Percentiles rank a stretch among this genome's conserved stretches.
Evolutionary conservation across 2,329 filamentous ascomycete genomes (phyloP).

Genomic region (Pseudovirgaria hyperparasitica): DNA sequence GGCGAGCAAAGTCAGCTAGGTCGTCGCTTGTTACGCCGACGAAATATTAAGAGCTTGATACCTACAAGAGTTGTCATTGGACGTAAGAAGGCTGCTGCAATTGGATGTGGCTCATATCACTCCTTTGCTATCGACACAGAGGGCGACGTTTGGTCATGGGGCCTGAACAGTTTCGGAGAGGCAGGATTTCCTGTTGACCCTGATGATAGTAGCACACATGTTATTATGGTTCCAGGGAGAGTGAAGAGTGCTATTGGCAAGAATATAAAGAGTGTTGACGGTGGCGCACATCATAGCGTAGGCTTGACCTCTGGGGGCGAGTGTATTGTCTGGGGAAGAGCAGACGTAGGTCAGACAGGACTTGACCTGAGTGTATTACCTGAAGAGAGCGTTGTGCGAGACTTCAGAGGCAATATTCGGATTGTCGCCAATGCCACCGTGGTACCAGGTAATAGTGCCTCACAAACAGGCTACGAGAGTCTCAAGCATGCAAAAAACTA

Average conservation of each 20-base stretch:
- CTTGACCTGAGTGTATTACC: slow-evolving; percentile 21
- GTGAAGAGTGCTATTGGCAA: slow-evolving; percentile 50
- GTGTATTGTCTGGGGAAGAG: slow-evolving; percentile 46
- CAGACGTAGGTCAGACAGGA: slow-evolving; percentile 45
- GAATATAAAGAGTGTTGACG: slow-evolving; percentile 55
- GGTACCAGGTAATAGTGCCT: slow-evolving; percentile 38
- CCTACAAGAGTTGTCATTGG: slow-evolving; percentile 46
- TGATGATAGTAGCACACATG: slow-evolving; percentile 55
- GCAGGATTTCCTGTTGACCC: slow-evolving; percentile 53
- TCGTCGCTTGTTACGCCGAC: slow-evolving; percentile 48
- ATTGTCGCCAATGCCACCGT: no score
- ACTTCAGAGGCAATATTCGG: no score
- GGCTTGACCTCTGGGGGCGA: slow-evolving; percentile 41
- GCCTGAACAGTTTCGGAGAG: slow-evolving; percentile 77
- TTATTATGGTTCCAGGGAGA: slow-evolving; percentile 54
- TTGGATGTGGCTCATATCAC: slow-evolving; percentile 66
- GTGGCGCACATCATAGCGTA: slow-evolving; percentile 64
- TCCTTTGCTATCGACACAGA: slow-evolving; percentile 62
- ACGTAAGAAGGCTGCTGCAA: slow-evolving; percentile 43
- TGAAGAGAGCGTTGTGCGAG: slow-evolving; percentile 34
- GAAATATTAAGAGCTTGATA: slow-evolving; percentile 39
- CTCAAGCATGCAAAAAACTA: no score
- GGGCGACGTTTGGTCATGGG: slow-evolving; percentile 67
- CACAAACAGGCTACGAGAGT: slow-evolving; percentile 2
- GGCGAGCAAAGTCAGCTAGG: slow-evolving; percentile 62